These are phyloP conservation scores for Verticillium dahliae DNA, from an alignment of 2,329 filamentous ascomycete genomes.

Conservation along the genomic window DNA sequence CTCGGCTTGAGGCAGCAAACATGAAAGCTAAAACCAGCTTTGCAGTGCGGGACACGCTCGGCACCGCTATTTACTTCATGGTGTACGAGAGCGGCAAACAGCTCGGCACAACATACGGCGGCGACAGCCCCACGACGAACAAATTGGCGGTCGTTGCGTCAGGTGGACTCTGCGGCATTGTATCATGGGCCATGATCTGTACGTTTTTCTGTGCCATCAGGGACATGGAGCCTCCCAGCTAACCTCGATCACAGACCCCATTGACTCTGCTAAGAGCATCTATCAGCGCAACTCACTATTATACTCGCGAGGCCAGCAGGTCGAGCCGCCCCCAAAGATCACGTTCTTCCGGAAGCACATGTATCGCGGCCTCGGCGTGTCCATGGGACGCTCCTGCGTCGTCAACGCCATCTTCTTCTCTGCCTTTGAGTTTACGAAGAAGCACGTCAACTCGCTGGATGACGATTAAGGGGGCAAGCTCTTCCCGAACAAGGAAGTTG, in stretches of 20 bases:
- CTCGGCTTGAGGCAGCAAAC: too few species aligned
- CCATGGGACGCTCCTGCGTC: conserved; percentile 73
- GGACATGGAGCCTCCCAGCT: conserved; percentile 4
- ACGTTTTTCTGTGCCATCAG: conserved; percentile 24
- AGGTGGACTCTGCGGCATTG: conserved; percentile 74
- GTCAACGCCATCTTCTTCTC: conserved; percentile 90
- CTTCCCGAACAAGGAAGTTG: neutral
- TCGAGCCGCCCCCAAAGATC: conserved; percentile 64
- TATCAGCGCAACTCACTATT: conserved; percentile 78
- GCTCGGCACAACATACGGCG: conserved; percentile 65
- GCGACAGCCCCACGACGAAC: conserved; percentile 67
- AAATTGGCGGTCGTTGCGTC: conserved; percentile 73
- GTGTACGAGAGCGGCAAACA: conserved; percentile 86
- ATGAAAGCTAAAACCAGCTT: too few species aligned
- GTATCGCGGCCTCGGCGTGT: conserved; percentile 78
- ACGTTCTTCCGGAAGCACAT: conserved; percentile 71
- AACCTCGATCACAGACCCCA: conserved; percentile 41
- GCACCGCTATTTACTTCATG: conserved; percentile 81
- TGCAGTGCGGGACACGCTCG: conserved; percentile 72
- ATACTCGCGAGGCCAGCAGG: conserved; percentile 56
- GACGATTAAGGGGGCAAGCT: conserved; percentile 23
- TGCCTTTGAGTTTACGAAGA: conserved; percentile 78
- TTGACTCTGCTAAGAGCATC: conserved; percentile 79
- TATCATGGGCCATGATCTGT: conserved; percentile 76
- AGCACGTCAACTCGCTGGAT: conserved; percentile 51